Base-by-base conservation (phyloP, 2,329 filamentous ascomycete species). In the Botrytis aclada region DNA sequence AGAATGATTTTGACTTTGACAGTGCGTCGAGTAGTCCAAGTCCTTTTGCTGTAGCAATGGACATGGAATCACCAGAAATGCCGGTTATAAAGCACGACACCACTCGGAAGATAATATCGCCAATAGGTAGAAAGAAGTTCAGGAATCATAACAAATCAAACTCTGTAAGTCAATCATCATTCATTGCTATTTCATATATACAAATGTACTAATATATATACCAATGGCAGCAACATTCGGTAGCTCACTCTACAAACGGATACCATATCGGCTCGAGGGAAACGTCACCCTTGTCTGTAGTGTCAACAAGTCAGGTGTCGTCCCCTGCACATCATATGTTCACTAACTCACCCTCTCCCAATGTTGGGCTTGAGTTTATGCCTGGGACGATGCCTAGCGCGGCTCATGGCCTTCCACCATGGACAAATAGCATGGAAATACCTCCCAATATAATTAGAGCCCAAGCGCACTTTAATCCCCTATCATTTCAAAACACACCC, bases 11-110 rank as follows among this genome's bases (percentile, higher is more conserved):
- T 76, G 86, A 89, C 75, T 90, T 90, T 78, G 85, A 87, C 25
- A 88, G 87, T 76, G 86, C 86, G 14, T 86, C 87, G 2, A 88
- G 85, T 76, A 91, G 88, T 74, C 88, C 89, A 9, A 85, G 84
- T 72, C 82, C 81, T 14, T 78, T 79, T 70, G 77, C 74, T 60
- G 71, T 73, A 63, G 65, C 73, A 20, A 72, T 76, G 45, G 76
- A 83, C 71, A 83, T 85, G 75, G 82, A 83, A 14, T 86, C 84
- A 34, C 79, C 79, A 56, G 79, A 79, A 10, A 85, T 84, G 82
- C 81, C 83, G 45, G 82, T 78, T 41, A 82, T 83, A 74, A 82
- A 84, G 74, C 79, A 81, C 3, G 80, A 82, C 67, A 81, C 76
- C 22, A 76, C 77, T n/a, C 60, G 66, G 41, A 80, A 74, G 72